A percentile compares a stretch with the other conserved stretches of the same genome.
phyloP scores from a whole-genome alignment of 2,329 filamentous ascomycete species.

The Fusarium sp. region DNA sequence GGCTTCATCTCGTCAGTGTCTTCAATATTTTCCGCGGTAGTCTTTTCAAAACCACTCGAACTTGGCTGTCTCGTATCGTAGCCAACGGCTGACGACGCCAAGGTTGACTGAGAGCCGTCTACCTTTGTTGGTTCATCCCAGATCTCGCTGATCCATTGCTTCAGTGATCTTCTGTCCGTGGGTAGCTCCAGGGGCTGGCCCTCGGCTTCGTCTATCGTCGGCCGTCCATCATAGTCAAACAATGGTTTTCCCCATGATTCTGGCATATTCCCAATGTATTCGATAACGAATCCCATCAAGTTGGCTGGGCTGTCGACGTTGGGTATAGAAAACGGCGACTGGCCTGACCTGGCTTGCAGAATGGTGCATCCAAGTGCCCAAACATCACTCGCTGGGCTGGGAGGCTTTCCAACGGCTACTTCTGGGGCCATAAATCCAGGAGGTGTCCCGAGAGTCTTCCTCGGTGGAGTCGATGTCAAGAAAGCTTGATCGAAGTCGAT shows the following conservation, averaged over 20 bases:
- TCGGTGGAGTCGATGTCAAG: accelerated
- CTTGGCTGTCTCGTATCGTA: no score
- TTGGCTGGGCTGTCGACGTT: conserved; percentile 13
- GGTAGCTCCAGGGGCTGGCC: not conserved
- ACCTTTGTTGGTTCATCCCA: conserved; percentile 15
- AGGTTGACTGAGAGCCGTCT: not conserved
- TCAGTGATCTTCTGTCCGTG: not conserved
- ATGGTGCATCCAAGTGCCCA: conserved; percentile 25
- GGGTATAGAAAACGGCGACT: conserved; percentile 9
- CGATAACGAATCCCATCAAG: conserved; percentile 5
- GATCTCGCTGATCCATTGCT: conserved; percentile 7
- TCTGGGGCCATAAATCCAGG: conserved; percentile 2
- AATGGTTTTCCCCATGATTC: conserved; percentile 12
- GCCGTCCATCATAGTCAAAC: conserved; percentile 15
- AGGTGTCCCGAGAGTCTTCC: not conserved
- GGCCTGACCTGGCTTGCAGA: conserved; percentile 15
- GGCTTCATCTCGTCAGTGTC: no score
- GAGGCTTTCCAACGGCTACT: not conserved
- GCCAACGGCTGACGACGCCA: not conserved
- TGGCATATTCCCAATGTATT: conserved; percentile 19
- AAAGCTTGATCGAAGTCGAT: conserved; percentile 13
- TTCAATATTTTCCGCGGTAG: no score
- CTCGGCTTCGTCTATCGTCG: conserved; percentile 1
- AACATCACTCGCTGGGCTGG: conserved; percentile 21
- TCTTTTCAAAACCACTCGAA: no score